Evolutionary conservation across 768 basidiomycete species (phyloP).

Genomic region (Rhodotorula sphaerocarpa): DNA sequence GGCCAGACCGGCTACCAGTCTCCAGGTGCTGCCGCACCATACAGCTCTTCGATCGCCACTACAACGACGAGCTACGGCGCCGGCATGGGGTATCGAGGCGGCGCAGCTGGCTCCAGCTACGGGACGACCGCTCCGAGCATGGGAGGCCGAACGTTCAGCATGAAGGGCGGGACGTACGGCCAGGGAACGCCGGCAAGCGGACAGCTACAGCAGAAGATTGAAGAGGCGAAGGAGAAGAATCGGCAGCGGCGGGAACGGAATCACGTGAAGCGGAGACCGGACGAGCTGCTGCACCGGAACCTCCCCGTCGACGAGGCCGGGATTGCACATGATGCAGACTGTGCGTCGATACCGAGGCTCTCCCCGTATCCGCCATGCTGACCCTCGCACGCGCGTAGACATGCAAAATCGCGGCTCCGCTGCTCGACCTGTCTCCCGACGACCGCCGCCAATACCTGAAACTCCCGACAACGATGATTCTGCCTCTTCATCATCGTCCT

Average conservation of each 20-base stretch:
- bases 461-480: conserved; percentile 28
- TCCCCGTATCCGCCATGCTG: not conserved
- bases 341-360: conserved; percentile 9
- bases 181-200: conserved; percentile 2
- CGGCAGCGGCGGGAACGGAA: conserved; percentile 27
- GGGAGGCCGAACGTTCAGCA: too few relatives aligned
- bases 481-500: conserved; percentile 16
- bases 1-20: conserved; percentile 24
- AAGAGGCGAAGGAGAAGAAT: conserved; percentile 28
- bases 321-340: conserved; percentile 32
- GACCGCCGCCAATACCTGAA: not conserved
- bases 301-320: conserved; percentile 26
- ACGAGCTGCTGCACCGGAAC: conserved; percentile 18
- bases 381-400: conserved; percentile 20
- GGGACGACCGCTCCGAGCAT: conserved; percentile 5
- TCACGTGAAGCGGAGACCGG: conserved; percentile 16
- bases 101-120: conserved; percentile 4
- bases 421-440: not conserved
- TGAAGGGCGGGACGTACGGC: conserved; percentile 3
- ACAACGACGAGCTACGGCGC: not conserved
- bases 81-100: not conserved
- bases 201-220: conserved; percentile 21
- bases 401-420: not conserved
- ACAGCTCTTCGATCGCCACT: not conserved
- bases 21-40: not conserved